Base-by-base conservation (phyloP, 169 alveolate species). In the Plasmodium ovale region DNA sequence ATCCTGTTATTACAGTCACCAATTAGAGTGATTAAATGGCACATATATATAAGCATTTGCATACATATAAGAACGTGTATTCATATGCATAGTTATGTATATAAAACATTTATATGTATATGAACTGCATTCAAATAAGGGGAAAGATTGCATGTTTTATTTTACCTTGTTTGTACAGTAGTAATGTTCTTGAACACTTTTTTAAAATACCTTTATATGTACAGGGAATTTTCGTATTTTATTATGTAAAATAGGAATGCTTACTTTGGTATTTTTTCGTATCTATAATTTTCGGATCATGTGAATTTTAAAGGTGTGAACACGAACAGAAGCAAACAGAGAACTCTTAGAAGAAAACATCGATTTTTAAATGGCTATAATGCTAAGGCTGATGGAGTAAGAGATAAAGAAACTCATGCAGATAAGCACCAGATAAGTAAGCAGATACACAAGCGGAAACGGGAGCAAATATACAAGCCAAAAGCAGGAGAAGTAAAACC, bases 221-320 rank as follows among this genome's bases (percentile, higher is more conserved):
- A 49, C 16, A 25, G 84, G n/a, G 49, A 14, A 49, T 49, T 70
- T 70, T 35, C 39, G 25, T 49, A 51, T n/a, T 35, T 12, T 35
- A 12, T 70, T 70, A 56, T 49, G 59, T 47, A 70, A 27, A 19
- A 31, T 14, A 37, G 49, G 9, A 25, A 58, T 44, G 42, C 14
- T 70, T 70, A 21, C 49, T 29, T 19, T 53, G 7, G n/a, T 47
- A 47, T 70, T 42, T 72, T 23, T 19, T 39, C 35, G 6, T 72
- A 35, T 58, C 49, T 47, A 23, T 54, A 31, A 56, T 29, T 39
- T 77, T 60, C 27, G 33, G 29, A 77, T 56, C 72, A 56, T 72
- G 88, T 60, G 60, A 62, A 62, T 77, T 77, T 53, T 56, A 42
- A 60, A 77, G 16, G 67, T 77, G 77, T 60, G 37, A 31, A 42